Evolutionary conservation across 1,139 yeast genomes (phyloP), one percentile per base, ranked within the genome.

Genomic region (Yamadazyma spencermartinsiae): DNA sequence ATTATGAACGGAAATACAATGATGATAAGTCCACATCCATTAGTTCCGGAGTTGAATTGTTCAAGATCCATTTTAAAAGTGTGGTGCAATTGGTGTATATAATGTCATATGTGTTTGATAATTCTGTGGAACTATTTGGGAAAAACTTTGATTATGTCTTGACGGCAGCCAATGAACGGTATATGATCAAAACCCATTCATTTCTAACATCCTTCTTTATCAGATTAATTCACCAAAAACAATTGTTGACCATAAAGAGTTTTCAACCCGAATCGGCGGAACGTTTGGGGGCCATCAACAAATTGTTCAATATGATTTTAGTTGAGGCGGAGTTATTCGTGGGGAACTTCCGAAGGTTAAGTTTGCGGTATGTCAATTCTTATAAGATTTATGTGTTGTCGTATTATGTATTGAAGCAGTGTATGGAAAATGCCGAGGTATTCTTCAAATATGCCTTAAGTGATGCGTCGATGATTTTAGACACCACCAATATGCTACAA

Each of bases 71-170:
- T 48, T 60, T 67, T 38, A 66, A 68, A 41, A 61, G 70, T 48
- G 75, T 70, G 35, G 65, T 70, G 12, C 76, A 71, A 45, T 56
- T 71, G 45, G 70, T 70, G 14, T 72, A 68, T 47, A 68, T 72
- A 31, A 70, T 71, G 69, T 64, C 74, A 4, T 69, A 65, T 49
- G 74, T 64, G 5, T 58, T 71, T 39, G 77, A 72, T 39, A 67
- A 70, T 45, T 64, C 72, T 12, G 74, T 65, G 7, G 68, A 66
- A 43, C 52, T 70, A 19, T 72, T 72, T 52, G 77, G 76, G 1
- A 56, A 58, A 37, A 63, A 65, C 40, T 72, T 57, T 41, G 77
- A 72, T 47, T 71, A 54, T 42, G 46, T 64, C 24, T 48, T 72
- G 31, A 70, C 75, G 0, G 60, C 76, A 2, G 48, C 52, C 3